A percentile compares a stretch with the other conserved stretches of the same genome.
These are phyloP conservation scores for Arthrobotrys conoides DNA, from an alignment of 2,329 filamentous ascomycete genomes.

Conservation along the genomic window DNA sequence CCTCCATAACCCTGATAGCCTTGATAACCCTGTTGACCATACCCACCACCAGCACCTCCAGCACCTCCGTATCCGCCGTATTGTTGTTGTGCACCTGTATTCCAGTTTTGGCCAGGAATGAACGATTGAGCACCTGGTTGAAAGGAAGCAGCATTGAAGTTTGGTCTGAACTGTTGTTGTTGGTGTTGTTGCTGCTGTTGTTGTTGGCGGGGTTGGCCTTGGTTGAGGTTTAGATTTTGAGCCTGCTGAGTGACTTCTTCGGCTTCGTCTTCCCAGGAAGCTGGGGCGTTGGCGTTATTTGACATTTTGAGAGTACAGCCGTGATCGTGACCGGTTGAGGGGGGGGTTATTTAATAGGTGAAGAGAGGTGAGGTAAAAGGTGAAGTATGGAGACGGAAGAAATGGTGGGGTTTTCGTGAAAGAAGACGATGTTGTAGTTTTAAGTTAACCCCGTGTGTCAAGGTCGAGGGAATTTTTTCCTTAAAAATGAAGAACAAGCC, in stretches of 20 bases:
- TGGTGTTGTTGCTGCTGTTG: slow-evolving; percentile 66
- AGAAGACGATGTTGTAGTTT: neutral
- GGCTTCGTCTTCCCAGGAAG: slow-evolving; percentile 82
- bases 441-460: neutral
- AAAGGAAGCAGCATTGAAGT: slow-evolving; percentile 71
- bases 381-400: neutral
- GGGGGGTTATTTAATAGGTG: no score
- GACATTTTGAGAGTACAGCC: slow-evolving; percentile 74
- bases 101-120: slow-evolving; percentile 76
- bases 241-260: slow-evolving; percentile 85
- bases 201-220: slow-evolving; percentile 80
- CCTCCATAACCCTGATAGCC: slow-evolving; percentile 68
- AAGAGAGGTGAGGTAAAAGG: neutral
- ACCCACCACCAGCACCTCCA: no score
- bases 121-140: slow-evolving; percentile 79
- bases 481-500: no score
- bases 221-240: slow-evolving; percentile 77
- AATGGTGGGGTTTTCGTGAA: neutral
- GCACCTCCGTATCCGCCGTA: slow-evolving; percentile 68
- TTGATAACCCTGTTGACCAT: slow-evolving; percentile 69
- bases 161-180: slow-evolving; percentile 64
- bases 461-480: neutral
- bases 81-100: slow-evolving; percentile 71
- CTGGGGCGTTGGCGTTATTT: slow-evolving; percentile 73
- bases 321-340: neutral